Percentiles rank a stretch among this genome's conserved stretches.
These are phyloP conservation scores for Neoboletus magnificus DNA, from an alignment of 768 basidiomycete species.

Conservation along the genomic window DNA sequence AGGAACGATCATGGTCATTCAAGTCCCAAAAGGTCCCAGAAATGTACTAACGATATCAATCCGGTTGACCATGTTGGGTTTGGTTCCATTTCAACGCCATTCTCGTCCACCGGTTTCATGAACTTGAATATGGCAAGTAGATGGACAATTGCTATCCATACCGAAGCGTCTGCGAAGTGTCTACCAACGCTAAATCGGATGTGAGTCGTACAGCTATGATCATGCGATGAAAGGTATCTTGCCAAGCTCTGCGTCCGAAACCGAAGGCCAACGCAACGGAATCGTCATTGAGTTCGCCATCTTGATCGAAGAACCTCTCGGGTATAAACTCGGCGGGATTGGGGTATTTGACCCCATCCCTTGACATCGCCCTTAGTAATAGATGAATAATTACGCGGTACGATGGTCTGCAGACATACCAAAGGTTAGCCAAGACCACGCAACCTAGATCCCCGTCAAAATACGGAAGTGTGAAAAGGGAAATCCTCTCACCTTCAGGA, in stretches of 20 bases:
- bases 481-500: conserved; percentile 21
- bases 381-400: conserved; percentile 3
- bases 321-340: conserved; percentile 27
- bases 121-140: conserved; percentile 31
- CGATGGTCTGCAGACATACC: conserved; percentile 13
- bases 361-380: conserved; percentile 28
- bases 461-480: not conserved
- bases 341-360: conserved; percentile 25
- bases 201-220: conserved; percentile 1
- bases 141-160: conserved; percentile 32
- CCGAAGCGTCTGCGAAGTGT: conserved; percentile 30
- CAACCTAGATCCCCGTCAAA: conserved; percentile 25
- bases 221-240: not conserved
- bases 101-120: conserved; percentile 25
- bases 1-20: conserved; percentile 1
- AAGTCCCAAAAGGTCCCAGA: not conserved
- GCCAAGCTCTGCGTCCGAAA: conserved; percentile 31
- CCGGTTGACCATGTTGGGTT: conserved; percentile 28
- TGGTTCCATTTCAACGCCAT: conserved; percentile 26
- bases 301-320: conserved; percentile 25
- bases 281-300: conserved; percentile 27
- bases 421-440: conserved; percentile 30
- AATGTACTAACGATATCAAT: conserved; percentile 24
- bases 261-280: conserved; percentile 24
- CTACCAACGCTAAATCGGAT: conserved; percentile 21